Base-by-base conservation (phyloP, 352 stramenopile species). In the Phytophthora foliorum region DNA sequence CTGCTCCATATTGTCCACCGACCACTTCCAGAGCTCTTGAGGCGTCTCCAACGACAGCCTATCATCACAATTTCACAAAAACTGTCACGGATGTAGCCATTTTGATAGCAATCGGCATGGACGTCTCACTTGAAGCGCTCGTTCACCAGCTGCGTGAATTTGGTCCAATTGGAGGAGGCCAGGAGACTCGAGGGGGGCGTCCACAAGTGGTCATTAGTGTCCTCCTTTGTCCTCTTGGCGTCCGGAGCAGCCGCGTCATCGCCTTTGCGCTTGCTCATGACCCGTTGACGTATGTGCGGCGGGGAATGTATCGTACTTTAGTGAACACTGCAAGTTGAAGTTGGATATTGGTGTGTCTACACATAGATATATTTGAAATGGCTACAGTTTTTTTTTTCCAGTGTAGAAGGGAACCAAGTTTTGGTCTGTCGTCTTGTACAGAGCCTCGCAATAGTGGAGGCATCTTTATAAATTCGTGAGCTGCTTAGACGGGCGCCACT, bases 11-110 rank as follows among this genome's bases (percentile, higher is more conserved):
- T n/a, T n/a, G n/a, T n/a, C n/a, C n/a, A n/a, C 81, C 1, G 85
- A 93, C 85, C 85, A 93, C 67, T 82, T 59, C 85, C 85, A 93
- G 24, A 93, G 73, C 50, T 84, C 77, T 24, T 86, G 69, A 2
- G 82, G 80, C 16, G 77, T 72, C 45, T 69, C 51, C 19, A 91
- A 67, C 48, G 67, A 32, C 38, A 83, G 46, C 0, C 82, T 92
- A 46, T 17, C n/a, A n/a, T 17, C 32, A 61, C 29, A 53, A 17
- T 25, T 25, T 16, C 14, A 25, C 38, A 27, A 32, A 38, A n/a
- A 38, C 16, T 5, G 1, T 52, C 29, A 54, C 8, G n/a, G 27
- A 4, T 31, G 5, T 31, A 31, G 27, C n/a, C n/a, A n/a, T 31
- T 31, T 31, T 31, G 27, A 31, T 31, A 31, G 5, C 25, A 29